Evolutionary conservation across 495 filamentous ascomycete species (phyloP), one percentile per base, ranked within the genome.

Genomic region (Aspergillus mulundensis): DNA sequence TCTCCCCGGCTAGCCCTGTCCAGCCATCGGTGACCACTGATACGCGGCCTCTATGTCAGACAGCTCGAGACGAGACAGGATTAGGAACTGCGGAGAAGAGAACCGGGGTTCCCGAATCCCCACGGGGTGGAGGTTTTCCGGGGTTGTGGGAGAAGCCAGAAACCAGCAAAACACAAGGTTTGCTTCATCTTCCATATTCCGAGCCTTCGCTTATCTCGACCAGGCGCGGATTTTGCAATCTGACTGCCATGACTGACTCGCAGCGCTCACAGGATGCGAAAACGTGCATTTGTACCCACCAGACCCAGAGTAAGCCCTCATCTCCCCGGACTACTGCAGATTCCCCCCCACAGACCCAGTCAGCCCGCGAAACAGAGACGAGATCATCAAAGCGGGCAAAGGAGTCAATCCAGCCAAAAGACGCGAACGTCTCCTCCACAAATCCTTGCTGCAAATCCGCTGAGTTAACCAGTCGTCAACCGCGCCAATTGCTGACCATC

Each of bases 91-190:
- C 52, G 52, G 52, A 44, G 52, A 54, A 25, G 12, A 36, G 2
- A 24, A 15, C 28, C 40, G 28, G 32, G 47, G 32, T 5, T 38
- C 5, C 18, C 30, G 52, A 45, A 46, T 44, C 52, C 52, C 52
- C 40, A 38, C 16, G 52, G 52, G 52, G 39, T 30, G 52, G 52
- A 54, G 52, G 52, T 28, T 54, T 54, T 54, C 52, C 52, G 52
- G 52, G 52, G 40, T 36, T 14, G 16, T 5, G n/a, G 50, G 16
- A 15, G 24, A 41, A n/a, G n/a, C 32, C 18, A 39, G 7, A 19
- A 23, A 39, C 32, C 0, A 14, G 21, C 34, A 52, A 41, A 16
- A 30, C 14, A n/a, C 11, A 28, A 28, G 5, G 10, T 23, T n/a
- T 18, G 44, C 46, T 49, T 36, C 28, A 34, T n/a, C n/a, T 30